Base-by-base conservation (phyloP, 129 eudicot species). In the Helianthus annuus region DNA sequence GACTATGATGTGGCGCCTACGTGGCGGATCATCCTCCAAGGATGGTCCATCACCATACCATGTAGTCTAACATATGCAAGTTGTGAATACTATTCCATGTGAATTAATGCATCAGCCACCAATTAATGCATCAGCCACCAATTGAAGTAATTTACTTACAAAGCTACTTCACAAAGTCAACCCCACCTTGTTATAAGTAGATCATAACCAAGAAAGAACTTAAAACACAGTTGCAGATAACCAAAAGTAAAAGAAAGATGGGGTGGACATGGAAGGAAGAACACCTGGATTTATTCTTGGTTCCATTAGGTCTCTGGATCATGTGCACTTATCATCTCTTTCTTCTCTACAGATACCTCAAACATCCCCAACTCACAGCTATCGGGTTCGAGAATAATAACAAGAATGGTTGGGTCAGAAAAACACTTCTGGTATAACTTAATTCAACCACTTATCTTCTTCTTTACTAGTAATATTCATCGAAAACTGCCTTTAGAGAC, bases 291-390 rank as follows among this genome's bases (percentile, higher is more conserved):
- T 44, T 81, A 44, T 54, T 89, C 22, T 53, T 92, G 42, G 95
- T 92, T 58, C 98, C 98, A 14, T 7, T 68, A 24, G 89, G 96
- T 34, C 16, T 92, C 10, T 66, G 80, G 15, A 59, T 92, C 78
- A 79, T 92, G 91, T 75, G 83, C 56, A 74, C 64, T 19, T 92
- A 92, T 71, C 96, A 92, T 78, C 84, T 92, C 58, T 76, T 81
- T 49, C 89, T 89, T 66, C 88, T 92, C 69, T 81, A 83, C 77
- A 81, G 83, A 78, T 87, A 78, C 83, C 78, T 83, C 51, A 80
- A 67, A 12, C 53, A 32, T 10, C 89, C 91, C 7, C 24, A 79
- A 24, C 49, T 77, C 24, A 92, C 95, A 0, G 80, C 84, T 13
- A 54, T 87, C 57, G 96, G 96, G 56, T 85, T 58, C 42, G 95